Evolutionary conservation across 345 rosid genomes (phyloP), one percentile per base, ranked within the genome.

Genomic region (Mercurialis annua): DNA sequence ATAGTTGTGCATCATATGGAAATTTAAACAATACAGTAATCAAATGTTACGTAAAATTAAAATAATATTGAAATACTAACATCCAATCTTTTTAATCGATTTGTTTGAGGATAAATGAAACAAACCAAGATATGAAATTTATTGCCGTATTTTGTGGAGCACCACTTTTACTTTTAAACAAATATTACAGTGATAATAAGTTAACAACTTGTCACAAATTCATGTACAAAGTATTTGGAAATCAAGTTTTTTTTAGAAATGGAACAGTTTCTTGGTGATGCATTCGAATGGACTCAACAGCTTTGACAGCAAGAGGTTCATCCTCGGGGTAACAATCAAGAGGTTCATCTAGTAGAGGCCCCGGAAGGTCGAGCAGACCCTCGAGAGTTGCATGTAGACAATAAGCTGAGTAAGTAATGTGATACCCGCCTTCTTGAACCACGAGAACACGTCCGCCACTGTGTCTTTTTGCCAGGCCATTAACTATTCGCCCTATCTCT

Each of bases 381-480:
- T 90, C 97, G 23, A 90, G 85, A 50, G 84, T 79, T 30, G 97
- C 94, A 21, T 93, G 98, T 57, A 93, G 85, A 67, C 97, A 93
- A 66, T 86, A 93, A 14, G 98, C 96, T 27, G 97, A 86, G 79
- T 88, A 90, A 27, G 97, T 89, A 29, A 90, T 77, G 53, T 89
- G 91, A 77, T 93, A 90, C 51, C 96, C 97, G 1, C 98, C 97
- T 87, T 87, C 97, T 80, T 88, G 97, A 60, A 90, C 97, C 57
- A 93, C 76, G 47, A 93, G 92, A 70, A 90, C 72, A 51, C 84
- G 81, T 40, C 96, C 94, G 14, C 72, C 69, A 52, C 83, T 73
- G 70, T 85, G 81, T 64, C 65, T 77, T 50, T 87, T 81, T 14
- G 92, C 85, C 49, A 86, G 65, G 48, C 18, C 27, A 6, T 71